Conservation (phyloP, 805 yeast species). For the Lachancea fermentati region DNA sequence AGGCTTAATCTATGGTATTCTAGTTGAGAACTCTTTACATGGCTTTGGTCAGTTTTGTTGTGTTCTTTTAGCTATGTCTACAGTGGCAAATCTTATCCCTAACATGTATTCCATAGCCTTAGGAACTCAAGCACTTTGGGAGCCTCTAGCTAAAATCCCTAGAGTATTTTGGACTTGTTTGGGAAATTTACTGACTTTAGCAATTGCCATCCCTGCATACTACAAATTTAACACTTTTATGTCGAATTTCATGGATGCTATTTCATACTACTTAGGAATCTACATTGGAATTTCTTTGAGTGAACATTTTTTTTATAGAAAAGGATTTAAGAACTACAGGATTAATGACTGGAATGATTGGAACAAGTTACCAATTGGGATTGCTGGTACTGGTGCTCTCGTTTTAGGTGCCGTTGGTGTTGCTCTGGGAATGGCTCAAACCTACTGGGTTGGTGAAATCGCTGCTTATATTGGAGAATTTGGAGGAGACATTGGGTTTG, state of each 20-base stretch:
- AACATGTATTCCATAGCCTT: slow-evolving; percentile 88
- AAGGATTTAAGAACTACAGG: slow-evolving; percentile 56
- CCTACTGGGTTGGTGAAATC: slow-evolving; percentile 74
- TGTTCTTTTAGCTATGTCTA: slow-evolving; percentile 80
- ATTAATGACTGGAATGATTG: slow-evolving; percentile 55
- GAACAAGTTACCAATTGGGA: slow-evolving; percentile 62
- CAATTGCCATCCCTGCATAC: slow-evolving; percentile 85
- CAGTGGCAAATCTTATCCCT: slow-evolving; percentile 88
- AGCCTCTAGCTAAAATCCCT: slow-evolving; percentile 67
- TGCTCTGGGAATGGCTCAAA: slow-evolving; percentile 81
- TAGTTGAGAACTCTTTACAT: slow-evolving; percentile 74
- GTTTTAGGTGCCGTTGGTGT: slow-evolving; percentile 82
- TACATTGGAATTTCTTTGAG: slow-evolving; percentile 70
- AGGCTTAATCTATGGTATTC: slow-evolving; percentile 74
- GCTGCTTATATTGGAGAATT: slow-evolving; percentile 52
- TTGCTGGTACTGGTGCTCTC: slow-evolving; percentile 75
- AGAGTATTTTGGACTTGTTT: slow-evolving; percentile 74
- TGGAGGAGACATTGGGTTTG: slow-evolving; percentile 88
- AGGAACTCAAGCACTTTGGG: slow-evolving; percentile 81
- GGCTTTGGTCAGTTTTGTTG: slow-evolving; percentile 88
- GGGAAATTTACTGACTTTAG: slow-evolving; percentile 74
- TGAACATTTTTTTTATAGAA: slow-evolving; percentile 78
- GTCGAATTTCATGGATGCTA: slow-evolving; percentile 84
- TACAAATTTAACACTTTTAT: slow-evolving; percentile 66
- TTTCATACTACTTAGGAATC: slow-evolving; percentile 86